Evolutionary conservation across 345 rosid genomes (phyloP), one percentile per base, ranked within the genome.

Genomic region (Theobroma cacao): DNA sequence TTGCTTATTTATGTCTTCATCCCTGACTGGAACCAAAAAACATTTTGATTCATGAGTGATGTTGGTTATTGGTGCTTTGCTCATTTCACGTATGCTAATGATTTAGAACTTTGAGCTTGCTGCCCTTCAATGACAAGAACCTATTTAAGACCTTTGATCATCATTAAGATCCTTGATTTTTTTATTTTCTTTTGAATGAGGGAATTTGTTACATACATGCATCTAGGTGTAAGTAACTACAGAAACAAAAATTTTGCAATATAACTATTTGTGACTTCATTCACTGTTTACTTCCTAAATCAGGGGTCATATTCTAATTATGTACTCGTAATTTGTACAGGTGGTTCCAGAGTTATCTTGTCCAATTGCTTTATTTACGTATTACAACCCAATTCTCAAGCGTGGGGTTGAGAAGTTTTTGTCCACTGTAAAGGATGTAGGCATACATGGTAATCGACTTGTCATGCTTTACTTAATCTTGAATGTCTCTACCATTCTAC

Each of bases 361-460:
- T 80, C 99, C 91, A 30, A 31, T 91, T 87, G 95, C 94, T 59
- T 81, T 96, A 82, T 92, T 94, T 82, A 89, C 97, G 5, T 93
- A 96, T 81, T 91, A 90, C 89, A 94, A 96, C 83, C 98, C 94
- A 11, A 91, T 93, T 78, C 85, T 94, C 34, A 87, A 91, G 83
- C 87, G 91, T 11, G 98, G 98, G 48, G 81, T 87, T 58, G 94
- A 82, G 40, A 88, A 87, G 75, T 94, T 92, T 74, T 90, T 94
- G 93, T 81, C 91, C 64, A 80, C 83, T 75, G 77, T 92, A 66
- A 89, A 85, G 77, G 89, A 91, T 73, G 78, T 56, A 47, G 98
- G 99, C 24, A 85, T 96, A 75, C 97, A 84, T 28, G 97, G 95
- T 91, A 89, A 82, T 74, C 33, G 36, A 41, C 28, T 24, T 14